Evolutionary conservation across 331 rosid genomes (phyloP).

Genomic region (Quercus lobata): DNA sequence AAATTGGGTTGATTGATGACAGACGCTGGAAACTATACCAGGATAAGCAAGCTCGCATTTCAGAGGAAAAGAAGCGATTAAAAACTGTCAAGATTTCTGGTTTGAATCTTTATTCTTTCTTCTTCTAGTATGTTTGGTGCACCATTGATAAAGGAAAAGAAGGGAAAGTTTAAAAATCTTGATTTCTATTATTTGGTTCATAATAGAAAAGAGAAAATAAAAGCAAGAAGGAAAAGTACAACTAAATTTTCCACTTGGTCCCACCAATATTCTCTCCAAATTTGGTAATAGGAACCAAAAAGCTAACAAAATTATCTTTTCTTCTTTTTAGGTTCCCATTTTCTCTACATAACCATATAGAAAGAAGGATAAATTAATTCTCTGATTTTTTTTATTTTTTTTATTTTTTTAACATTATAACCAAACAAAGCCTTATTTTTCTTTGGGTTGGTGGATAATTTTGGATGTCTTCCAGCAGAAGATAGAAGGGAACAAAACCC

Average conservation of each 20-base stretch:
- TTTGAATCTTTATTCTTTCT: slow-evolving; percentile 10
- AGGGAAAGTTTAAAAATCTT: neutral
- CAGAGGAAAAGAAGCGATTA: slow-evolving; percentile 85
- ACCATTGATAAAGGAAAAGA: neutral
- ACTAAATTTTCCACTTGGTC: neutral
- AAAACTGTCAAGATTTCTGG: slow-evolving; percentile 81
- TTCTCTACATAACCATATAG: neutral
- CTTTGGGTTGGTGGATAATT: no score
- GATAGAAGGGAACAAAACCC: neutral
- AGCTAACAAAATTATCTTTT: neutral
- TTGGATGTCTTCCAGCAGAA: neutral
- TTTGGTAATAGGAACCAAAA: neutral
- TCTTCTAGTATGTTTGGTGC: neutral
- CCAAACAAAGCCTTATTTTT: no score
- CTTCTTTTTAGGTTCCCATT: neutral
- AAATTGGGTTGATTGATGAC: slow-evolving; percentile 90
- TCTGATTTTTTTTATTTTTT: no score
- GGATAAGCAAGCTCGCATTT: slow-evolving; percentile 80
- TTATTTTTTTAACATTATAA: no score
- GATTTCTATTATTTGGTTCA: neutral
- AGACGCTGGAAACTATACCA: slow-evolving; percentile 89
- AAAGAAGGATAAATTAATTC: no score
- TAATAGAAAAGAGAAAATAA: neutral
- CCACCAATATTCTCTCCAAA: neutral
- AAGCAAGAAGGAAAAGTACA: neutral